Conservation (phyloP, 2,329 filamentous ascomycete species). For the Aspergillus uvarum region DNA sequence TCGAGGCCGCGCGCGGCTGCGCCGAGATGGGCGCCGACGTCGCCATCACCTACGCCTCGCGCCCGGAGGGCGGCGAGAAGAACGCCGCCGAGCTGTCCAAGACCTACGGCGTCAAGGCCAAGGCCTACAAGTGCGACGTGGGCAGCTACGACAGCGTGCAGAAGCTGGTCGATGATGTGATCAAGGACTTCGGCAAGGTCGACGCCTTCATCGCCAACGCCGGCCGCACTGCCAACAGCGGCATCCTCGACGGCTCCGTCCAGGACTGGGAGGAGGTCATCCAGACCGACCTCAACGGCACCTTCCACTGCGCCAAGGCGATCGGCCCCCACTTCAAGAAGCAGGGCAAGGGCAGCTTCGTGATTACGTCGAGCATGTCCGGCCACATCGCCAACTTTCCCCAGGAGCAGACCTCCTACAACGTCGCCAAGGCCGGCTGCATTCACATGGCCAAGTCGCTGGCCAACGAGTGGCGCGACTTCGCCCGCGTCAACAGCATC, state of each 20-base stretch:
- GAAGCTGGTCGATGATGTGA: slow-evolving; percentile 58
- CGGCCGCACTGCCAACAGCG: slow-evolving; percentile 67
- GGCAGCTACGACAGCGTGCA: slow-evolving; percentile 57
- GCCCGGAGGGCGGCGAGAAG: slow-evolving; percentile 62
- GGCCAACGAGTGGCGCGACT: slow-evolving; percentile 69
- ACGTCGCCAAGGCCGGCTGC: slow-evolving; percentile 65
- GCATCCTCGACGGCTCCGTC: slow-evolving; percentile 67
- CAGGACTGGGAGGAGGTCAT: slow-evolving; percentile 76
- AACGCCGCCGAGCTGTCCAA: slow-evolving; percentile 62
- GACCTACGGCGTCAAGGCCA: slow-evolving; percentile 64
- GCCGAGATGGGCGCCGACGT: slow-evolving; percentile 65
- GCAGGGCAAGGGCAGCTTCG: slow-evolving; percentile 62
- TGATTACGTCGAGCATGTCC: slow-evolving; percentile 66
- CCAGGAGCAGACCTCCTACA: slow-evolving; percentile 67
- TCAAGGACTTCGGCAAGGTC: slow-evolving; percentile 69
- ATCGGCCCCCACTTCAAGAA: slow-evolving; percentile 77
- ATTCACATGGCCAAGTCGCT: slow-evolving; percentile 64
- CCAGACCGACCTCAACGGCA: slow-evolving; percentile 82
- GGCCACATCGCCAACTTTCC: slow-evolving; percentile 58
- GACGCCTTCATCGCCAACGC: slow-evolving; percentile 70
- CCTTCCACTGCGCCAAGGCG: slow-evolving; percentile 81
- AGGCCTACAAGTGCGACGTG: slow-evolving; percentile 66
- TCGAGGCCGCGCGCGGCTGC: slow-evolving; percentile 64
- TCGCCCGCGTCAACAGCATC: slow-evolving; percentile 67
- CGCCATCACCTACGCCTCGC: slow-evolving; percentile 66